These are phyloP conservation scores for Silene coronaria DNA, from an alignment of 179 eudicot species.

Conservation along the genomic window DNA sequence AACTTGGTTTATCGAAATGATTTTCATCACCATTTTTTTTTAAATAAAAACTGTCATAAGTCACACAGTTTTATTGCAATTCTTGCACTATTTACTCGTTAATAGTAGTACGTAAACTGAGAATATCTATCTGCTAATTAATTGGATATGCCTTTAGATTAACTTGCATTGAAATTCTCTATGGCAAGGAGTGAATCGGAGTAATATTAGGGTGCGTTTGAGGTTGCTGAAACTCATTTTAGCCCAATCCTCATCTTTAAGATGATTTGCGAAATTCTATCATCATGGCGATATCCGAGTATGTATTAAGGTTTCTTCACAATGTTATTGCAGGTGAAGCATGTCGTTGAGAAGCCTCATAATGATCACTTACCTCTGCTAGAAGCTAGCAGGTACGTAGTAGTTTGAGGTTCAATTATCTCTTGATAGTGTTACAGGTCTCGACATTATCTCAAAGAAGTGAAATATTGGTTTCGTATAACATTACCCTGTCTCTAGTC, in stretches of 20 bases:
- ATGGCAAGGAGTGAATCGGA: not conserved
- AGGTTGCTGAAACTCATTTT: too few species aligned
- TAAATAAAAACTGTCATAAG: not conserved
- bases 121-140: not conserved
- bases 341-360: conserved; percentile 92
- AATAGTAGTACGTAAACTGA: not conserved
- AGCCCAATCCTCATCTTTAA: not conserved
- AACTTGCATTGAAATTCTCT: not conserved
- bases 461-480: not conserved
- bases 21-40: too few species aligned
- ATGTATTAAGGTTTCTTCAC: not conserved
- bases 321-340: conserved; percentile 55
- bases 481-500: too few species aligned
- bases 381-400: conserved; percentile 91
- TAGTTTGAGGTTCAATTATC: not conserved
- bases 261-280: not conserved
- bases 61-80: not conserved
- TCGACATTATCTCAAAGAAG: not conserved
- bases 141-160: not conserved
- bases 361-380: conserved; percentile 88
- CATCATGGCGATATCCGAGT: not conserved
- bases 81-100: not conserved
- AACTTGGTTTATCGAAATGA: not conserved
- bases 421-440: not conserved
- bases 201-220: too few species aligned